Base-by-base conservation (phyloP, 2,329 filamentous ascomycete species). In the Chaetomium olivaceum region DNA sequence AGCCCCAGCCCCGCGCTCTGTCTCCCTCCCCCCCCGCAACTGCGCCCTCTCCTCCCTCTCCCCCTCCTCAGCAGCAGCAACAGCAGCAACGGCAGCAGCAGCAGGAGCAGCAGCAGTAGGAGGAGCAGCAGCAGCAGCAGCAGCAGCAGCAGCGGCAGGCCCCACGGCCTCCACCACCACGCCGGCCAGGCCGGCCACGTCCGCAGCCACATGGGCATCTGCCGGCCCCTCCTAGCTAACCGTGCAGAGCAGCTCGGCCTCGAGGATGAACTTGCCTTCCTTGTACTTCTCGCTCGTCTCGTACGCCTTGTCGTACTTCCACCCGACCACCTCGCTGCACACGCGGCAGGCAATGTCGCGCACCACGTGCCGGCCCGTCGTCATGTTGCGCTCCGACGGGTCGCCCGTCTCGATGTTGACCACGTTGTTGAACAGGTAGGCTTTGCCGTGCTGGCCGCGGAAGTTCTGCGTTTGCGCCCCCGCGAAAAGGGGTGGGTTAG, bases 281-380 rank as follows among this genome's bases (percentile, higher is more conserved):
- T 99, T 99, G 81, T 99, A 99, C 80, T 97, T 97, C 85, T 99
- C 94, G 70, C 85, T 89, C 39, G 82, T 79, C 81, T 99, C 95
- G 77, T 91, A 98, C 1, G 95, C 95, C 81, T 96, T 97, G 79
- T 99, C 95, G 77, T 99, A 99, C 78, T 97, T 98, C 95, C 95
- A 99, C 43, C 95, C 95, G 61, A 99, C 95, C 33, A 90, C 91
- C 77, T 93, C 91, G 76, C 90, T 91, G 85, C 95, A 99, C 78
- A 96, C 91, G 65, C 90, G 86, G 81, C 95, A 99, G 65, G 83
- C 83, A 73, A 99, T 97, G 77, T 99, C 95, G 65, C 95, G 89
- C 57, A 99, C 95, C 64, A 98, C 85, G 79, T 99, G 95, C 62
- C 91, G 87, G 61, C 95, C 95, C 0, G 95, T 99, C 16, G 95